These are phyloP conservation scores for Corchorus olitorius DNA, from an alignment of 345 rosid genomes.

Conservation along the genomic window DNA sequence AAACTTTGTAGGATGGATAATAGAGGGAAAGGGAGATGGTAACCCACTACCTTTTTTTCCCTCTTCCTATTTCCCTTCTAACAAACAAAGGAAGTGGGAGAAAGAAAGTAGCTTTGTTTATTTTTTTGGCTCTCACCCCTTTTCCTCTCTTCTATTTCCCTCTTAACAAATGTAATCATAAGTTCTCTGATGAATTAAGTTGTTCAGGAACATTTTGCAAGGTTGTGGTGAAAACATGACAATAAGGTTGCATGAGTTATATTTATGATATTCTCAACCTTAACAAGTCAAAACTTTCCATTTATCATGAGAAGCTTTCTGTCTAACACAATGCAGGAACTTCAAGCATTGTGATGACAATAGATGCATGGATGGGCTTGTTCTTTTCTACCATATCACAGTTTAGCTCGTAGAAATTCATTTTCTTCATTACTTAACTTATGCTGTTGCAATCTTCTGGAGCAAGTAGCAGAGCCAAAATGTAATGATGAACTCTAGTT, in stretches of 20 bases:
- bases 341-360: background rate
- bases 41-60: no score
- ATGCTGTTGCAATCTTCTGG: slow-evolving; percentile 2
- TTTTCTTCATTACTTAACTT: background rate
- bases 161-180: background rate
- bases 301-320: background rate
- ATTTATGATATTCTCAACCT: background rate
- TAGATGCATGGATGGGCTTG: background rate
- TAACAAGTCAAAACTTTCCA: background rate
- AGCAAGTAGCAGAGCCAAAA: background rate
- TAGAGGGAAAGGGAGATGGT: no score
- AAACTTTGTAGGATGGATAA: no score
- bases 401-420: background rate
- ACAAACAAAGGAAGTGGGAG: no score
- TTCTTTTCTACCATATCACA: background rate
- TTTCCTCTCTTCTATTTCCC: no score
- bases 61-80: no score
- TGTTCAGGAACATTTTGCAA: background rate
- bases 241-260: slow-evolving; percentile 1
- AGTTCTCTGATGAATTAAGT: background rate
- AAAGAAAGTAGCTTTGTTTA: no score
- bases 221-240: background rate
- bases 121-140: no score
- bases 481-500: background rate
- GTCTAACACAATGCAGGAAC: background rate